Percentiles rank a stretch among this genome's conserved stretches.
Conservation (phyloP, 257 asterid genomes). For the Primulina huaijiensis region DNA sequence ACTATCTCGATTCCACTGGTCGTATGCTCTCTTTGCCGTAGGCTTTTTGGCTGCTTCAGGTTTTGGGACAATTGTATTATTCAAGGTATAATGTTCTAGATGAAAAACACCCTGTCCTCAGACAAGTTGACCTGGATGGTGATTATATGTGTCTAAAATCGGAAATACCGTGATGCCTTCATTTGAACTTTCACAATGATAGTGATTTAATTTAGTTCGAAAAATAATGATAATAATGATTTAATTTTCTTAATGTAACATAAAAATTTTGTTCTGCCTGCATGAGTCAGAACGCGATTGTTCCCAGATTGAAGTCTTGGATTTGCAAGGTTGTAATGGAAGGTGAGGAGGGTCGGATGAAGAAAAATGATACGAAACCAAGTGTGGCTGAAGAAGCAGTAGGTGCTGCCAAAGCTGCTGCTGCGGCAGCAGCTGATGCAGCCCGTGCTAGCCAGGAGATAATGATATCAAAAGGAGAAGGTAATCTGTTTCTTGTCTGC, state of each 20-base stretch:
- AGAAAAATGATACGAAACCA: slow-evolving; percentile 44
- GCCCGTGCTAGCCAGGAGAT: slow-evolving; percentile 93
- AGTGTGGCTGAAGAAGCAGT: slow-evolving; percentile 82
- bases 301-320: slow-evolving; percentile 94
- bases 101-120: slow-evolving; percentile 6
- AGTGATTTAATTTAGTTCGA: background rate
- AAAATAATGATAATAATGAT: background rate
- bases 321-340: slow-evolving; percentile 72
- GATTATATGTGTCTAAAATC: slow-evolving; percentile 11
- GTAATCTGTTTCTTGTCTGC: slow-evolving; percentile 31
- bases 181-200: background rate
- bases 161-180: background rate
- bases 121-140: background rate
- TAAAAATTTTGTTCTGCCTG: slow-evolving; percentile 22
- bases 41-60: slow-evolving; percentile 80
- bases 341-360: slow-evolving; percentile 46
- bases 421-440: slow-evolving; percentile 87
- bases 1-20: slow-evolving; percentile 71
- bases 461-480: slow-evolving; percentile 67
- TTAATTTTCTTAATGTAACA: slow-evolving; percentile 25
- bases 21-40: slow-evolving; percentile 73
- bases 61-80: slow-evolving; percentile 72
- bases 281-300: slow-evolving; percentile 56
- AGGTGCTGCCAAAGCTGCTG: slow-evolving; percentile 90
- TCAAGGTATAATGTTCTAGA: slow-evolving; percentile 62